These are phyloP conservation scores for Hypoxylon sp. DNA, from an alignment of 2,329 filamentous ascomycete genomes.

Conservation along the genomic window DNA sequence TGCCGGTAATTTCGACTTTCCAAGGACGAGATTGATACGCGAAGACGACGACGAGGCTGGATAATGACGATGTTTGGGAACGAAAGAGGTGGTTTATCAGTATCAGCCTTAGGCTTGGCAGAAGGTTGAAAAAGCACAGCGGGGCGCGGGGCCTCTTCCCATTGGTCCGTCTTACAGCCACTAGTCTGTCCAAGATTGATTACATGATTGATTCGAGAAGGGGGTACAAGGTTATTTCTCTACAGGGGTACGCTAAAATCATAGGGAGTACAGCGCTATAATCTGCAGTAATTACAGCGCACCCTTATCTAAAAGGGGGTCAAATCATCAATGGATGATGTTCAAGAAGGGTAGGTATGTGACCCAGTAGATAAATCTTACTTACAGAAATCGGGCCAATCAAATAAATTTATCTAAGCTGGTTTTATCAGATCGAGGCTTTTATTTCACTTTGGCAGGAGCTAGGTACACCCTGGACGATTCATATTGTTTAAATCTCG, in stretches of 20 bases:
- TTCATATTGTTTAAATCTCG: not conserved
- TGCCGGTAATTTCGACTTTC: not conserved
- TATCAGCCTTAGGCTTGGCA: conserved; percentile 34
- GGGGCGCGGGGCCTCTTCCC: not conserved
- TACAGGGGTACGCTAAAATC: too few relatives aligned
- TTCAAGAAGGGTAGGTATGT: too few relatives aligned
- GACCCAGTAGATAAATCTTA: too few relatives aligned
- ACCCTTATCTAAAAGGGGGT: too few relatives aligned
- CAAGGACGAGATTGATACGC: not conserved
- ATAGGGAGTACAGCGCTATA: not conserved
- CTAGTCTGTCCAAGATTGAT: not conserved
- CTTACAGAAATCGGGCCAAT: conserved; percentile 12
- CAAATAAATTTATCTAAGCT: not conserved
- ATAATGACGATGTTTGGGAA: conserved; percentile 13
- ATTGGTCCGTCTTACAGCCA: conserved; percentile 20
- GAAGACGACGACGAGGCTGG: conserved; percentile 15
- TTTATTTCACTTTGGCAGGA: not conserved
- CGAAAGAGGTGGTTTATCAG: conserved; percentile 21
- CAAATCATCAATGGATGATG: too few relatives aligned
- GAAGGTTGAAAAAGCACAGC: conserved; percentile 13
- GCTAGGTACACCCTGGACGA: not conserved
- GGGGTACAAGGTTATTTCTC: not conserved
- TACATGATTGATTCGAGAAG: conserved; percentile 9
- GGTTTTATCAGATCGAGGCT: conserved; percentile 6
- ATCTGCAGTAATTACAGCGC: too few relatives aligned